phyloP scores from a whole-genome alignment of 2,329 filamentous ascomycete genomes.

The Teratosphaeria epicoccoides region DNA sequence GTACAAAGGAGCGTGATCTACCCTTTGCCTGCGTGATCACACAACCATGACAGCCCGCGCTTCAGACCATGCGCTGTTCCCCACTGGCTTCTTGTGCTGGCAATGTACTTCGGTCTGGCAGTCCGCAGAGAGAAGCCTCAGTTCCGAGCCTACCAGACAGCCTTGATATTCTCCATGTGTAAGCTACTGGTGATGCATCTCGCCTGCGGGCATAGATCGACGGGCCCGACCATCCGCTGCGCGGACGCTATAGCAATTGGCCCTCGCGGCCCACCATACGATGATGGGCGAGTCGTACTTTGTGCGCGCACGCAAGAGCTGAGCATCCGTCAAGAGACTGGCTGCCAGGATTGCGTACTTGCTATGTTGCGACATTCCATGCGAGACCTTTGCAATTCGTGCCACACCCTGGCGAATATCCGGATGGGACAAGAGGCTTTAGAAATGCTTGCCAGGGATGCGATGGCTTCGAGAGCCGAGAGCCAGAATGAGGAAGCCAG shows the following conservation, averaged over 20 bases:
- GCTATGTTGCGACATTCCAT: constrained; percentile 7
- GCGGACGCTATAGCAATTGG: not conserved
- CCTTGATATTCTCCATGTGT: constrained; percentile 8
- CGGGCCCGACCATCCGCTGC: constrained; percentile 11
- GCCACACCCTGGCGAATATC: constrained; percentile 1
- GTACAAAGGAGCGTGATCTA: not conserved
- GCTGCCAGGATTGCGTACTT: constrained; percentile 12
- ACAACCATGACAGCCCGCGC: not conserved
- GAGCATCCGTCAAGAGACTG: constrained; percentile 7
- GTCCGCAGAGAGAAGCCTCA: not conserved
- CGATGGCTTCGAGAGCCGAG: not conserved
- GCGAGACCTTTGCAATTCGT: constrained; percentile 8
- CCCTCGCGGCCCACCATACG: not conserved
- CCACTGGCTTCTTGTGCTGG: not conserved
- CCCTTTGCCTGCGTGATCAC: not conserved
- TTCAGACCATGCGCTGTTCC: not conserved
- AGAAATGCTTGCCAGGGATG: constrained; percentile 1
- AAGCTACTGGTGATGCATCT: constrained; percentile 10
- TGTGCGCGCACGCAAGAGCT: constrained; percentile 6
- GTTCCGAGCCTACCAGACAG: not conserved
- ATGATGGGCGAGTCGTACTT: constrained; percentile 6
- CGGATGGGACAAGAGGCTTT: constrained; percentile 8
- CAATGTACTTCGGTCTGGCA: not conserved
- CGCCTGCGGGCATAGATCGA: constrained; percentile 11
- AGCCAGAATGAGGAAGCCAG: not conserved